Evolutionary conservation across 1,139 yeast genomes (phyloP).

Genomic region (Taphrina deformans): DNA sequence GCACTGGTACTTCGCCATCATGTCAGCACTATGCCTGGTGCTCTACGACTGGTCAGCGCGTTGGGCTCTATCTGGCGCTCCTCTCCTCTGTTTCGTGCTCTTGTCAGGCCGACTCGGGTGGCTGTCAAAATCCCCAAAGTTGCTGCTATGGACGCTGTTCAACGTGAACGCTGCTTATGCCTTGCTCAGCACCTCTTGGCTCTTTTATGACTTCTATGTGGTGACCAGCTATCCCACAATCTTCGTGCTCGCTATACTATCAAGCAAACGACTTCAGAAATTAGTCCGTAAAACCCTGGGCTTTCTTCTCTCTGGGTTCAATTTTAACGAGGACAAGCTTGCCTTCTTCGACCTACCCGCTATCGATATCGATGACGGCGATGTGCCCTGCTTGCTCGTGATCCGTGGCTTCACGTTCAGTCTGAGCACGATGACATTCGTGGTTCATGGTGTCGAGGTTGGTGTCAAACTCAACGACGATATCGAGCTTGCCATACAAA

Average conservation of each 20-base stretch:
- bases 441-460: constrained; percentile 27
- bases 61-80: constrained; percentile 28
- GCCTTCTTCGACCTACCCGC: constrained; percentile 28
- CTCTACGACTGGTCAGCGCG: constrained; percentile 18
- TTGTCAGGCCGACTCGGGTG: constrained; percentile 7
- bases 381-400: constrained; percentile 26
- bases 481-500: constrained; percentile 26
- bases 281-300: not conserved
- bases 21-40: constrained; percentile 21
- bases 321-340: constrained; percentile 20
- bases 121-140: constrained; percentile 2
- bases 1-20: constrained; percentile 21
- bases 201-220: constrained; percentile 1
- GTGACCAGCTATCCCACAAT: constrained; percentile 13
- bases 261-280: constrained; percentile 1
- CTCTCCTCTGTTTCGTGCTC: constrained; percentile 3
- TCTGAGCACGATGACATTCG: constrained; percentile 18
- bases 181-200: constrained; percentile 26
- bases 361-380: constrained; percentile 26
- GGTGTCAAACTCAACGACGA: constrained; percentile 30
- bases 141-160: not conserved
- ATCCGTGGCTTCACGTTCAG: constrained; percentile 21
- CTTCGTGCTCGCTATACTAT: constrained; percentile 7
- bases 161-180: constrained; percentile 9
- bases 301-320: not conserved